Evolutionary conservation across 345 rosid genomes (phyloP), one percentile per base, ranked within the genome.

Genomic region (Psidium guajava): DNA sequence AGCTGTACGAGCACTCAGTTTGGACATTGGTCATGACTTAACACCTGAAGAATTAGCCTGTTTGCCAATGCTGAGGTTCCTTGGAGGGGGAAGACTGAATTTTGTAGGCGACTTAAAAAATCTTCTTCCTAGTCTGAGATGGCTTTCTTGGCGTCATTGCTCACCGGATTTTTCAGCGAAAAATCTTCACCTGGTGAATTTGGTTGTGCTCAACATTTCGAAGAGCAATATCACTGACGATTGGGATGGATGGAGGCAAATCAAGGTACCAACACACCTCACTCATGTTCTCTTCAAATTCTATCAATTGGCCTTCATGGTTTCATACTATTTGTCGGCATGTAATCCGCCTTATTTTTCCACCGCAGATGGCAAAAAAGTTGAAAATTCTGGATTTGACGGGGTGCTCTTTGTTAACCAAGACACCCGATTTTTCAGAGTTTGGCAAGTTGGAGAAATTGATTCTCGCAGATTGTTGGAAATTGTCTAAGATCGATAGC

Each of bases 101-200:
- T 64, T 64, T 1, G 12, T 64, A 4, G 77, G 77, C 10, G 44
- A 64, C 24, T 64, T 64, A 12, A 64, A 64, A 20, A 16, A 64
- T 64, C 77, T 32, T 32, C 12, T 16, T 32, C 77, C 1, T 64
- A 18, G 4, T 64, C 44, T 64, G 10, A 64, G 44, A 64, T 64
- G 77, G 77, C 77, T 64, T 64, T 64, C 77, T 64, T 64, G 44
- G 77, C 6, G 3, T 32, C 12, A 64, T 8, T 64, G 77, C 44
- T 21, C 24, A 0, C 77, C 1, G 0, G 3, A 64, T 32, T 16
- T 64, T 64, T 16, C 44, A 32, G 47, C 47, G 0, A 32, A 11
- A 5, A 64, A 64, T 32, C 24, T 64, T 64, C 44, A 36, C 44
- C 8, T 8, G 6, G 44, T 16, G 77, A 64, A 64, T 64, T 64